phyloP scores from a whole-genome alignment of 495 filamentous ascomycete species.

The Aspergillus conjunctus region DNA sequence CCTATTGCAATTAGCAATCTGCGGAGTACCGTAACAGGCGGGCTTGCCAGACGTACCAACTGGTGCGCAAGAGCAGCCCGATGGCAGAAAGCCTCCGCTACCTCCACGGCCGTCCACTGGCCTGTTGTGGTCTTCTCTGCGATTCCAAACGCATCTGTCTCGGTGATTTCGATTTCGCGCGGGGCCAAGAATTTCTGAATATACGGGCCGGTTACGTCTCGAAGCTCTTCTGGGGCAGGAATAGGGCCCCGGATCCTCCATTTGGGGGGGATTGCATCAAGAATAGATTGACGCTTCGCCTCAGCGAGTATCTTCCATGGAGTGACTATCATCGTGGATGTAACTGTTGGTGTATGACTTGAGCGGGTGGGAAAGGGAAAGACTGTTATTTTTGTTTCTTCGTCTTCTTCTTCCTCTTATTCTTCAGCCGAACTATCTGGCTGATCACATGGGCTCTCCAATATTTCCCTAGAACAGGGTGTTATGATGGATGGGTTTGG shows the following conservation, averaged over 20 bases:
- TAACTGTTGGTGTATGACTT: background rate
- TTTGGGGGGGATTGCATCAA: constrained; percentile 56
- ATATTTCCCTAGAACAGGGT: too few species aligned
- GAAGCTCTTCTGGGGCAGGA: constrained; percentile 52
- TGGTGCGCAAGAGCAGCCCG: constrained; percentile 60
- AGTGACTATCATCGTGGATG: constrained; percentile 3
- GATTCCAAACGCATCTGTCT: constrained; percentile 54
- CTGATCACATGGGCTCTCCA: too few species aligned
- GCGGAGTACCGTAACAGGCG: too few species aligned
- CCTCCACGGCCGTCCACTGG: constrained; percentile 50
- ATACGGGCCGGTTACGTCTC: constrained; percentile 63
- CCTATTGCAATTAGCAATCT: constrained; percentile 30
- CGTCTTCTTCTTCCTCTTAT: too few species aligned
- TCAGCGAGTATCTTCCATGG: constrained; percentile 51
- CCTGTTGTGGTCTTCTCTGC: constrained; percentile 48
- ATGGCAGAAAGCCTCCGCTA: constrained; percentile 59
- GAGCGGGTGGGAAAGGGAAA: background rate
- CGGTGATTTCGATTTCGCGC: constrained; percentile 60
- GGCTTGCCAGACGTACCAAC: constrained; percentile 36
- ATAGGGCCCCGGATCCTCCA: constrained; percentile 54
- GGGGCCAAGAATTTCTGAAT: constrained; percentile 58
- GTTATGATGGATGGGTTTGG: too few species aligned
- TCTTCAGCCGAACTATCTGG: too few species aligned
- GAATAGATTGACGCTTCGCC: constrained; percentile 55
- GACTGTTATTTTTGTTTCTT: background rate